A percentile compares a stretch with the other conserved stretches of the same genome.
phyloP scores from a whole-genome alignment of 208 protist genomes.

The Angomonas ambiguus region DNA sequence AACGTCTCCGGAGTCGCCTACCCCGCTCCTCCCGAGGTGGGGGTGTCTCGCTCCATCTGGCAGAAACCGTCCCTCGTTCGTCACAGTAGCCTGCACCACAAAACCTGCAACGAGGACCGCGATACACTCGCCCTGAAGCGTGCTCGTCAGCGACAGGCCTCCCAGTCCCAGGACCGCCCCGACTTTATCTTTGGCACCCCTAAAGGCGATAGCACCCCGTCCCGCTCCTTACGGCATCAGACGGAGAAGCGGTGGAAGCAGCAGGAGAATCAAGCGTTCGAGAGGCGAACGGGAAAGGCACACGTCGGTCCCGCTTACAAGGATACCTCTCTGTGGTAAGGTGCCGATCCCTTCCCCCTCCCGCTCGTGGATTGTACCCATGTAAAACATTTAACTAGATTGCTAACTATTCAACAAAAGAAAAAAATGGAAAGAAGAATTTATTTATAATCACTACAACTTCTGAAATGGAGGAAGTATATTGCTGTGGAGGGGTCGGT shows the following conservation, averaged over 20 bases:
- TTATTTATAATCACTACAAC: not conserved
- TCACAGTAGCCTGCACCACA: conserved; percentile 17
- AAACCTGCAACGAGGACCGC: conserved; percentile 22
- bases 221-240: conserved; percentile 26
- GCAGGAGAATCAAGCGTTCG: conserved; percentile 25
- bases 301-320: conserved; percentile 44
- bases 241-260: conserved; percentile 48
- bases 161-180: conserved; percentile 19
- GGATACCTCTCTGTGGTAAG: conserved; percentile 62
- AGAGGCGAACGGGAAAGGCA: conserved; percentile 50
- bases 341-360: not conserved
- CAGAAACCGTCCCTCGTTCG: conserved; percentile 28
- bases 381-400: not conserved
- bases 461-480: no score
- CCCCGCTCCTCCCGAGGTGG: conserved; percentile 57
- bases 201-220: conserved; percentile 12
- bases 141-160: conserved; percentile 30
- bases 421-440: conserved; percentile 11
- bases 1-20: conserved; percentile 41
- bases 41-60: conserved; percentile 35
- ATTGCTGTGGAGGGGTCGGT: no score
- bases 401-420: not conserved
- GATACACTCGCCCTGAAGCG: conserved; percentile 49
- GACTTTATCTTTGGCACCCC: conserved; percentile 48
- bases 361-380: not conserved